Evolutionary conservation across 495 filamentous ascomycete species (phyloP).

Genomic region (Penicillium paradoxum): DNA sequence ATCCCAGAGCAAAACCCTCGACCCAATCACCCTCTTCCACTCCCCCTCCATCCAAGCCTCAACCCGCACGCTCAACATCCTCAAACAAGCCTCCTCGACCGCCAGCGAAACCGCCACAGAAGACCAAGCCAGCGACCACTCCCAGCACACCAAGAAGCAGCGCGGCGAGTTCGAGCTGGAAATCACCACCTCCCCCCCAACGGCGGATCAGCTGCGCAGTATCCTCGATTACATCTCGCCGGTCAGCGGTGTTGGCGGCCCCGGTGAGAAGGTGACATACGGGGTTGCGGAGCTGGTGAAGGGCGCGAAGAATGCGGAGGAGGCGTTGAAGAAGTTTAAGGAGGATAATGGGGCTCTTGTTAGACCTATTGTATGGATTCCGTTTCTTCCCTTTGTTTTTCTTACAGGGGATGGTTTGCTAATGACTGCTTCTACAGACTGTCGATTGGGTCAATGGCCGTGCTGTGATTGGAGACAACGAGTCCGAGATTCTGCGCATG

Average conservation of each 20-base stretch:
- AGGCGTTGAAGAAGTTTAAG: constrained; percentile 73
- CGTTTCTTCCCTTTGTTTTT: background rate
- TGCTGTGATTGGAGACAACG: constrained; percentile 66
- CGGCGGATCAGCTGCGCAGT: constrained; percentile 73
- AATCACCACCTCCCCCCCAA: constrained; percentile 75
- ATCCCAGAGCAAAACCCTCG: constrained; percentile 68
- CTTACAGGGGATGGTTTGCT: constrained; percentile 6
- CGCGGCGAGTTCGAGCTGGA: constrained; percentile 78
- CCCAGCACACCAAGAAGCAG: constrained; percentile 47
- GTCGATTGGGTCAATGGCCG: constrained; percentile 94
- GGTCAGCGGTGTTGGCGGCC: constrained; percentile 33
- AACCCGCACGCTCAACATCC: constrained; percentile 58
- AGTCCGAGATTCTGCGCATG: constrained; percentile 82
- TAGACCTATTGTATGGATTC: constrained; percentile 66
- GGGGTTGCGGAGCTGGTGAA: constrained; percentile 53
- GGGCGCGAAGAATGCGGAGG: constrained; percentile 63
- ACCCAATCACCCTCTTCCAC: constrained; percentile 96
- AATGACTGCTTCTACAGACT: constrained; percentile 41
- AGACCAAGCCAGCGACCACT: constrained; percentile 61
- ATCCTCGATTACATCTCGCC: constrained; percentile 81
- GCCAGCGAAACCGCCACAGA: constrained; percentile 55
- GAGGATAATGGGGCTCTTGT: constrained; percentile 55
- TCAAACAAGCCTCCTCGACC: constrained; percentile 68
- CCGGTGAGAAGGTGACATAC: constrained; percentile 26
- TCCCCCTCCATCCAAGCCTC: constrained; percentile 62